A percentile compares a stretch with the other conserved stretches of the same genome.
phyloP scores from a whole-genome alignment of 805 yeast species.

The Cyberlindnera sargentensis region DNA sequence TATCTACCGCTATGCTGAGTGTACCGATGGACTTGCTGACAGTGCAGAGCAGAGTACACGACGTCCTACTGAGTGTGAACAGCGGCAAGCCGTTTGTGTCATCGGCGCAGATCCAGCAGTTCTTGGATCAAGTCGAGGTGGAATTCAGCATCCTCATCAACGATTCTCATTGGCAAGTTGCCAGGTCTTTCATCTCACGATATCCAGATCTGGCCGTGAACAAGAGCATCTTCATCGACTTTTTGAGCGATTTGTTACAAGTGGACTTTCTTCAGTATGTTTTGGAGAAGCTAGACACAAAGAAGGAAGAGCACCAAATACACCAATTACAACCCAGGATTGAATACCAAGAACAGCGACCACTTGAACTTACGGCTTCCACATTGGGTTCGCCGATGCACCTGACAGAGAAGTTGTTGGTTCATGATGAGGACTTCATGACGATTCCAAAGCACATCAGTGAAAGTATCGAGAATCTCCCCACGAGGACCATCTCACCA shows the following conservation, averaged over 20 bases:
- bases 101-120: conserved; percentile 10
- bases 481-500: not conserved
- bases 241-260: conserved; percentile 12
- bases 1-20: too few species aligned
- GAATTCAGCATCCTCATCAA: conserved; percentile 9
- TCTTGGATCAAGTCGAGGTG: conserved; percentile 11
- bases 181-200: conserved; percentile 7
- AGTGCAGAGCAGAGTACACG: conserved; percentile 6
- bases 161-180: conserved; percentile 10
- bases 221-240: conserved; percentile 7
- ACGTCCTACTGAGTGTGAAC: conserved; percentile 8
- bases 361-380: conserved; percentile 5
- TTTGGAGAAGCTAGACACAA: conserved; percentile 5
- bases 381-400: conserved; percentile 13
- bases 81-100: conserved; percentile 7
- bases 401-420: conserved; percentile 1
- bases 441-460: conserved; percentile 4
- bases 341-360: too few species aligned
- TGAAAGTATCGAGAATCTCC: conserved; percentile 2
- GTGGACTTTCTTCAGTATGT: conserved; percentile 11
- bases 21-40: not conserved
- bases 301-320: not conserved
- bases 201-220: conserved; percentile 11
- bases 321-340: too few species aligned
- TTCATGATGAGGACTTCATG: conserved; percentile 2